phyloP scores from a whole-genome alignment of 768 basidiomycete genomes.

The Termitomyces sp. region DNA sequence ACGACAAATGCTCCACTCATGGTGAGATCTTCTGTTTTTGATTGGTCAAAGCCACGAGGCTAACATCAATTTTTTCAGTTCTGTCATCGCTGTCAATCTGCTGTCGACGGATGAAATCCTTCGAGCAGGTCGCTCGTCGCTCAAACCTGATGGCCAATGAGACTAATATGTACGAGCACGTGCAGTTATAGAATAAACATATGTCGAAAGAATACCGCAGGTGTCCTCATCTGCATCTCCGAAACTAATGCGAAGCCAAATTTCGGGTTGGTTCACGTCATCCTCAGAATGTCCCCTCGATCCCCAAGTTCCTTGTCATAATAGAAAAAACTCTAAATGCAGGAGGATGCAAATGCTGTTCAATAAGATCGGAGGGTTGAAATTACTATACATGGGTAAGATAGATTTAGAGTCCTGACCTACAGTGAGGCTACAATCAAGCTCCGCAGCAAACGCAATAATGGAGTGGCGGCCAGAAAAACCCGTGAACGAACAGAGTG shows the following conservation, averaged over 20 bases:
- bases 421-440: neutral
- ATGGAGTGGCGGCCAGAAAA: too few species aligned
- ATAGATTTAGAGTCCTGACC: neutral
- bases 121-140: constrained; percentile 80
- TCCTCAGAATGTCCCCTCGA: too few species aligned
- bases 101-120: constrained; percentile 96
- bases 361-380: neutral
- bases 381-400: neutral
- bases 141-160: constrained; percentile 73
- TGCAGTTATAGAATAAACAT: neutral
- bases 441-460: neutral
- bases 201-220: too few species aligned
- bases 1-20: constrained; percentile 96
- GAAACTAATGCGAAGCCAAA: neutral
- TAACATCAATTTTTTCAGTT: constrained; percentile 39
- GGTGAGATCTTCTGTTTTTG: constrained; percentile 42
- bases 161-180: constrained; percentile 1
- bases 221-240: too few species aligned
- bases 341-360: neutral
- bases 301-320: neutral
- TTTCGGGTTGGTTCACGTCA: too few species aligned
- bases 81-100: constrained; percentile 92
- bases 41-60: constrained; percentile 5
- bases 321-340: neutral
- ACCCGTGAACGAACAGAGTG: too few species aligned